Conservation (phyloP, 305 asterid genomes). For the Solanum hybrid region DNA sequence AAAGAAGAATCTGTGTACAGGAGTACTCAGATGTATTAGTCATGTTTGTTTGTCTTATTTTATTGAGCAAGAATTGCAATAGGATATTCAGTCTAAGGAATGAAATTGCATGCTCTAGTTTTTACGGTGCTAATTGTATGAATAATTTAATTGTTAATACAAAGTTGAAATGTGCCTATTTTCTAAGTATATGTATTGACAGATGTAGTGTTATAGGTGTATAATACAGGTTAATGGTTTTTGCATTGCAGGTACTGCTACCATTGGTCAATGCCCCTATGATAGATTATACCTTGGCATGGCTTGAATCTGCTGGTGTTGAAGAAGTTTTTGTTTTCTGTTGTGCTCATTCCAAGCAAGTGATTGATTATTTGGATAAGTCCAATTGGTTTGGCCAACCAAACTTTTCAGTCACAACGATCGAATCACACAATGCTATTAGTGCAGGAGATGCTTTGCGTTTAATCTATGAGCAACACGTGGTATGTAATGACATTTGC, state of each 20-base stretch:
- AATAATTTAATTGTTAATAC: background rate
- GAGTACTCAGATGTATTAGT: background rate
- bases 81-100: background rate
- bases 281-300: constrained; percentile 91
- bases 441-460: constrained; percentile 97
- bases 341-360: constrained; percentile 94
- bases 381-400: constrained; percentile 74
- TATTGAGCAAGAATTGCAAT: background rate
- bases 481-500: constrained; percentile 40
- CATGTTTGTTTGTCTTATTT: background rate
- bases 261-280: constrained; percentile 88
- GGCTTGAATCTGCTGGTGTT: constrained; percentile 97
- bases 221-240: constrained; percentile 1
- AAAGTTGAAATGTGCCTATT: background rate
- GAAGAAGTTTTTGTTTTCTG: constrained; percentile 94
- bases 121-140: background rate
- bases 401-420: constrained; percentile 55
- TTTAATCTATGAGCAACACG: constrained; percentile 66
- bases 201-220: background rate
- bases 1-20: background rate
- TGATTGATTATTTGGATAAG: constrained; percentile 56
- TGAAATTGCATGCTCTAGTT: background rate
- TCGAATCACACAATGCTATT: constrained; percentile 72
- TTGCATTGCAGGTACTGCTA: constrained; percentile 46
- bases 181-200: background rate